These are phyloP conservation scores for Wallacemonas sp. DNA, from an alignment of 208 protist species.

Conservation along the genomic window DNA sequence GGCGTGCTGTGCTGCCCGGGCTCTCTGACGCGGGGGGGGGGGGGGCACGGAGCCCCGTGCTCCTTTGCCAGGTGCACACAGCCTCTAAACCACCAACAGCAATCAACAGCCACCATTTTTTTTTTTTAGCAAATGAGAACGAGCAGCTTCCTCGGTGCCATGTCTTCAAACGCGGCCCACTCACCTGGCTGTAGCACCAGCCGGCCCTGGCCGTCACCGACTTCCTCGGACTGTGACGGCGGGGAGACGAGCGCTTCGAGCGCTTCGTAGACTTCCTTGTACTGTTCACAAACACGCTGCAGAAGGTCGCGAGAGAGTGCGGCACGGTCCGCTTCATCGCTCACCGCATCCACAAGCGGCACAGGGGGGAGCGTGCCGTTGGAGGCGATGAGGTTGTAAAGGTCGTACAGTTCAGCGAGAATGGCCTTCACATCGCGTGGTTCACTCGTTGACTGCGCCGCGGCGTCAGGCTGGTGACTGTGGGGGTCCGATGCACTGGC, in stretches of 20 bases:
- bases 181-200: background rate
- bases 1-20: too few species aligned
- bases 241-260: constrained; percentile 14
- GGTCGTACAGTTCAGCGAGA: constrained; percentile 34
- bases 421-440: constrained; percentile 13
- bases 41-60: too few species aligned
- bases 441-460: too few species aligned
- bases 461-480: too few species aligned
- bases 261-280: constrained; percentile 30
- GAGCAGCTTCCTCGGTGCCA: constrained; percentile 50
- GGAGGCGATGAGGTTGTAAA: constrained; percentile 58
- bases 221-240: constrained; percentile 10
- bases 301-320: constrained; percentile 18
- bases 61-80: too few species aligned
- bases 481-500: background rate
- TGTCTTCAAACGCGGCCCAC: constrained; percentile 18
- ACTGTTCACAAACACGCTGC: constrained; percentile 33
- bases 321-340: constrained; percentile 21
- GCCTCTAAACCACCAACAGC: too few species aligned
- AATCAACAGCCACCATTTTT: too few species aligned
- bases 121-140: constrained; percentile 23
- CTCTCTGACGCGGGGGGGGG: too few species aligned
- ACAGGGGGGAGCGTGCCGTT: constrained; percentile 45
- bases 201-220: background rate
- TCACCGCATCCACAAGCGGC: constrained; percentile 45